Percentiles rank a stretch among this genome's conserved stretches.
These are phyloP conservation scores for Talinum fruticosum DNA, from an alignment of 148 eudicot genomes.

Conservation along the genomic window DNA sequence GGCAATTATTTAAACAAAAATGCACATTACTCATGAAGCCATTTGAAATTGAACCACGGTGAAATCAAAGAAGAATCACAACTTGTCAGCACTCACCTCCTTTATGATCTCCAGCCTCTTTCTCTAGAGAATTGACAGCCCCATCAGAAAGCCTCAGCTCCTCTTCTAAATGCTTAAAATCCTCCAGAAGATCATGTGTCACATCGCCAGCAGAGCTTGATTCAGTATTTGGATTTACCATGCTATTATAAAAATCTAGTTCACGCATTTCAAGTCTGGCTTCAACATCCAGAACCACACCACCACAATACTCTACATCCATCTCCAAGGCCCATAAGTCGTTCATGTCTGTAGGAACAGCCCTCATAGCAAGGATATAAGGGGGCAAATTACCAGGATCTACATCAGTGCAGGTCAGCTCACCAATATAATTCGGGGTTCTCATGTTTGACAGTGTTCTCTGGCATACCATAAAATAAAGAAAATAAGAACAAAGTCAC, in stretches of 20 bases:
- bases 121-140: constrained; percentile 29
- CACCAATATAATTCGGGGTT: constrained; percentile 74
- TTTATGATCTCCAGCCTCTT: constrained; percentile 40
- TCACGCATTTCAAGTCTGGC: constrained; percentile 81
- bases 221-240: constrained; percentile 36
- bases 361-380: constrained; percentile 73
- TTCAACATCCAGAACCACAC: constrained; percentile 58
- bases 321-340: constrained; percentile 83
- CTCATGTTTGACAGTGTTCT: constrained; percentile 76
- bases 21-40: not conserved
- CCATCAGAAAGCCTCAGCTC: constrained; percentile 60
- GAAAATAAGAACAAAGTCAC: not conserved
- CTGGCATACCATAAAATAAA: constrained; percentile 37
- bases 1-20: not conserved
- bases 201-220: constrained; percentile 48
- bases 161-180: constrained; percentile 57
- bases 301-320: constrained; percentile 84
- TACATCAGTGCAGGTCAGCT: constrained; percentile 65
- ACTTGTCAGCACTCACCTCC: constrained; percentile 39
- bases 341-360: constrained; percentile 80
- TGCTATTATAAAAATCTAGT: constrained; percentile 47
- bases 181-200: constrained; percentile 69
- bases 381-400: constrained; percentile 86
- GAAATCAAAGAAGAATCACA: not conserved
- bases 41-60: not conserved